Evolutionary conservation across 495 filamentous ascomycete genomes (phyloP), one percentile per base, ranked within the genome.

Genomic region (Elasticomyces elasticus): DNA sequence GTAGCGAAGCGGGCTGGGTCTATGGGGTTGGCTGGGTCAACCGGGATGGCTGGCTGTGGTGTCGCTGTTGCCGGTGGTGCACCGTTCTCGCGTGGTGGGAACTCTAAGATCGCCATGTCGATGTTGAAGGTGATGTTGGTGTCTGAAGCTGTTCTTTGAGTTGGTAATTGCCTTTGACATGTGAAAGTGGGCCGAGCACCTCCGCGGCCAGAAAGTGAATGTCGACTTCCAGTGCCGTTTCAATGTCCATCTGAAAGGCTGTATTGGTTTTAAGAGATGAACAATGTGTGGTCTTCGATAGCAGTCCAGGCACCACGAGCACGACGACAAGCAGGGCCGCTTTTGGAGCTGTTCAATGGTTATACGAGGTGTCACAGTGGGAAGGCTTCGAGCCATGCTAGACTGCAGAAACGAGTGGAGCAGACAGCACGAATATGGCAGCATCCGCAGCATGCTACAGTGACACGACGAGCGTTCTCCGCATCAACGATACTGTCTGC

Each of bases 1-100:
- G 75, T 73, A 56, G 85, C 80, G 74, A 89, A 87, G 60, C 72
- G 74, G 27, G 73, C 62, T 23, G 82, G 68, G 44, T 81, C 61
- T 54, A 88, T 86, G 30, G 84, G 82, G 23, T 62, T 48, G 41
- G 47, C 33, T 15, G 77, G 24, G 51, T 70, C 69, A 24, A 75
- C 31, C 15, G 33, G 37, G 41, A 50, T 55, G 17, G 15, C 44
- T 23, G 15, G 42, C 22, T 4, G 24, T 37, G 43, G 22, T 24
- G 1, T 20, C 10, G 24, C 17, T 7, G 40, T 33, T 47, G 30
- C 10, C 24, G 51, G 51, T n/a, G 17, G 51, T 27, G 37, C 19
- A 11, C 17, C 20, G 49, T n/a, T 27, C 19, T 5, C 35, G 2
- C 13, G 35, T 3, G 35, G 35, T 5, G 35, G 35, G 13, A 12